Base-by-base conservation (phyloP, 2,329 filamentous ascomycete species). In the Epicoccum sorghinum region DNA sequence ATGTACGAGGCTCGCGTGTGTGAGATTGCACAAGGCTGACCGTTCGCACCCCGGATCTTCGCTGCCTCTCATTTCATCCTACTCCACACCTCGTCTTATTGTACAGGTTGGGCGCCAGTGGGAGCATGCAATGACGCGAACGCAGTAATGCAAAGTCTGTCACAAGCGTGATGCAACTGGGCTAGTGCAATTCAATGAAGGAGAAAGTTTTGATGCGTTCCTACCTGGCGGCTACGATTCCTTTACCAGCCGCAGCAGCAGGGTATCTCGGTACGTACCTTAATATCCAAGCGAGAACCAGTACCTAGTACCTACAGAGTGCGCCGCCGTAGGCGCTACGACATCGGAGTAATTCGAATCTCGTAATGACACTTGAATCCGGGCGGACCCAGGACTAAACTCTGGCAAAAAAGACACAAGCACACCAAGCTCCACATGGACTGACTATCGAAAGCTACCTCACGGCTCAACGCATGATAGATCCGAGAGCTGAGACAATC, bases 1-100 rank as follows among this genome's bases (percentile, higher is more conserved):
- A 59, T 44, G 51, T 36, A 46, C 50, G 29, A 40, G 41, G 37
- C 41, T 55, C 52, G 52, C 46, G 52, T 55, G 52, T 55, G 52
- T 45, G 47, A 57, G 52, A 48, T 54, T 54, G 41, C 52, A 54
- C 61, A 64, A 57, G 60, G 60, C 64, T 65, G 59, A 58, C 41
- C 47, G 49, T 55, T 48, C 50, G 43, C 44, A 59, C 60, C 61
- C 62, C 55, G 57, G 54, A 47, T 58, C 50, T 54, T 52, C 59
- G 52, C 37, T 58, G 50, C 60, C 46, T 58, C 51, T 51, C 53
- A 61, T 52, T 49, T 58, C 55, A 39, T 57, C 47, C 54, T 43
- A 35, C 55, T 61, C 47, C 53, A 54, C 49, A 38, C 47, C 44
- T 60, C 62, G 56, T 60, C 27, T 61, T 61, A 48, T 50, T 56